Evolutionary conservation across 2,329 filamentous ascomycete species (phyloP).

Genomic region (Endothia cerciana): DNA sequence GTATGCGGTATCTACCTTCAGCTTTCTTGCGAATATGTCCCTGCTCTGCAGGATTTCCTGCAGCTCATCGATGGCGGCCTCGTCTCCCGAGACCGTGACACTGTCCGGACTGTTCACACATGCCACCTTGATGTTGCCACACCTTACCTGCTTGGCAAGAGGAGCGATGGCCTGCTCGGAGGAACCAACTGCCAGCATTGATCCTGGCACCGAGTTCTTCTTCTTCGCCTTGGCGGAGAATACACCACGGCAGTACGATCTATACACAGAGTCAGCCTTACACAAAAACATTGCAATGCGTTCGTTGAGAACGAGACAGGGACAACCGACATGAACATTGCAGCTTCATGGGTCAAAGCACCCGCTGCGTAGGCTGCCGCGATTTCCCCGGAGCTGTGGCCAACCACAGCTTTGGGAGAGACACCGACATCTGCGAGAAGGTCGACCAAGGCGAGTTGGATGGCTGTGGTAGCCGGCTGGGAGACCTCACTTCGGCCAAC

Average conservation of each 20-base stretch:
- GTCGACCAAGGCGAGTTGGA: slow-evolving; percentile 45
- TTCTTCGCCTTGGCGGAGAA: slow-evolving; percentile 6
- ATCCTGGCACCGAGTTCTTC: slow-evolving; percentile 14
- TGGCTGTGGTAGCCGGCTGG: slow-evolving; percentile 40
- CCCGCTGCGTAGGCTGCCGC: slow-evolving; percentile 17
- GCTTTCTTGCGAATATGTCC: slow-evolving; percentile 37
- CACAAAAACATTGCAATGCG: too few species aligned
- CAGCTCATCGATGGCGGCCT: slow-evolving; percentile 33
- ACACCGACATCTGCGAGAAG: slow-evolving; percentile 35
- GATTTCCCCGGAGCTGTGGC: slow-evolving; percentile 35
- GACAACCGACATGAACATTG: slow-evolving; percentile 4
- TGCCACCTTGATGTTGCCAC: slow-evolving; percentile 26
- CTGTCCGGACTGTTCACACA: slow-evolving; percentile 34
- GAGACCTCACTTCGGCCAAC: slow-evolving; percentile 23
- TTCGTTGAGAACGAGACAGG: neutral
- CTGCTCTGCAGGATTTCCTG: slow-evolving; percentile 21
- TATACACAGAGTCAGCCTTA: slow-evolving; percentile 31
- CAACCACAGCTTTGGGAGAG: slow-evolving; percentile 33
- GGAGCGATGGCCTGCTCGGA: slow-evolving; percentile 11
- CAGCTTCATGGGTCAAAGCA: neutral
- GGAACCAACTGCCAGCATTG: slow-evolving; percentile 31
- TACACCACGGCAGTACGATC: slow-evolving; percentile 32
- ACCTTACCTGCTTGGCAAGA: slow-evolving; percentile 27
- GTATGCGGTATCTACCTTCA: slow-evolving; percentile 42
- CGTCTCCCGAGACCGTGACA: slow-evolving; percentile 39